Base-by-base conservation (phyloP, 1,284 basidiomycete genomes). In the Mycosarcoma mackinlayi region DNA sequence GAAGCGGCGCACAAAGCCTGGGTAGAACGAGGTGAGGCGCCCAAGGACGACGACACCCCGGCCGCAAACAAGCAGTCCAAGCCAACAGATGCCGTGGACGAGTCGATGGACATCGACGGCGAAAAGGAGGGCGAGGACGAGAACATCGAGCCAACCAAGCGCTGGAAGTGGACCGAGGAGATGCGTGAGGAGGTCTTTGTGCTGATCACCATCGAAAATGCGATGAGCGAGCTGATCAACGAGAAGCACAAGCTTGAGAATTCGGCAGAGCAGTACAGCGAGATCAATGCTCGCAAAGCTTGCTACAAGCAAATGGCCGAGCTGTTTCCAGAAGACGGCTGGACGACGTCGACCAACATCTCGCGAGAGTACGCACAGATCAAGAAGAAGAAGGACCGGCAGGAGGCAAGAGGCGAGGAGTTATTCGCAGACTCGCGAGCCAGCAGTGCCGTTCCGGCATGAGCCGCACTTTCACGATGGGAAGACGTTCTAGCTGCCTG, bases 171-270 rank as follows among this genome's bases (percentile, higher is more conserved):
- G 78, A 57, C 46, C 16, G 80, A 82, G 48, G 77, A 74, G 47
- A 76, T 78, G 75, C 72, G 78, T 21, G 78, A 80, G 31, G 60
- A 76, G 52, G 58, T 82, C 27, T 78, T 76, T 30, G 62, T 73
- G 16, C 64, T 78, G 41, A 73, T 82, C 44, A 76, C 73, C 4
- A 73, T 81, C 48, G 78, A 79, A 34, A 78, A 80, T 54, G 79
- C 76, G 23, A 77, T 80, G 69, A 77, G 72, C 44, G 79, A 82
- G 54, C 57, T 82, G 10, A 49, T 58, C 8, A 78, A 76, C 52
- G 80, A 82, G 44, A 82, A 82, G 60, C 42, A 69, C 45, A 71
- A 69, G 60, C 68, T 79, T 11, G 80, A 82, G 40, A 75, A 73
- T 28, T 57, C 72, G 37, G 50, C 66, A 5, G 76, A 81, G 45